Conservation (phyloP, 2,329 filamentous ascomycete species). For the Trichoderma koningiopsis region DNA sequence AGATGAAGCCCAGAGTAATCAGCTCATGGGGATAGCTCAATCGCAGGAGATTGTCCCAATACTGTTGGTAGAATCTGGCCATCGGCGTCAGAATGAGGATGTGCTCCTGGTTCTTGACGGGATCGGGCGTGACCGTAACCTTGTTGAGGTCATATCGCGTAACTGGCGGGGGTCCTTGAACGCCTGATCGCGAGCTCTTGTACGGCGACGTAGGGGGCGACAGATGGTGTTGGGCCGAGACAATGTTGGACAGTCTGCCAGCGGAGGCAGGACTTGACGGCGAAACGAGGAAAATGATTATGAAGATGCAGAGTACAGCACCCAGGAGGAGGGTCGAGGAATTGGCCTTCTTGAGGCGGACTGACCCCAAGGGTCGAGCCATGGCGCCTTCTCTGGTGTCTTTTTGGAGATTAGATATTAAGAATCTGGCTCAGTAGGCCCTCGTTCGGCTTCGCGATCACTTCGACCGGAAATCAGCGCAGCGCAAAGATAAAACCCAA, state of each 20-base stretch:
- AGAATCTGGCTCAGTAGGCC: not conserved
- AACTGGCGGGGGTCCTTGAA: constrained; percentile 71
- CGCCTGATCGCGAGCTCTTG: constrained; percentile 40
- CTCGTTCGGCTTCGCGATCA: constrained; percentile 20
- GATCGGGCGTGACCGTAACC: constrained; percentile 77
- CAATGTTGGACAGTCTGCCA: constrained; percentile 50
- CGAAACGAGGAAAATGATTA: constrained; percentile 64
- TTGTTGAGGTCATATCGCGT: constrained; percentile 94
- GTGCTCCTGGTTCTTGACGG: constrained; percentile 77
- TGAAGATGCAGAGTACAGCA: constrained; percentile 69
- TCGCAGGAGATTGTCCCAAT: constrained; percentile 90
- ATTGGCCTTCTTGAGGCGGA: constrained; percentile 78
- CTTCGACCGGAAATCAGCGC: constrained; percentile 17
- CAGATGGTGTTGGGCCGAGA: constrained; percentile 47
- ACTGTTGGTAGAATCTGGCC: constrained; percentile 87
- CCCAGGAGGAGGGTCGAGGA: constrained; percentile 75
- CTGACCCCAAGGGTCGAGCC: constrained; percentile 62
- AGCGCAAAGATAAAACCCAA: constrained; percentile 3
- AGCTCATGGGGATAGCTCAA: constrained; percentile 90
- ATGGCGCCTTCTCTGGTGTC: constrained; percentile 39
- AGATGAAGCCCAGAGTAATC: constrained; percentile 93
- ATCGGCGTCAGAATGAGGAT: constrained; percentile 92
- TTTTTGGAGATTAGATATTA: not conserved
- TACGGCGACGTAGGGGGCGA: constrained; percentile 49
- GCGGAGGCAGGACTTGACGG: constrained; percentile 52